Conservation (phyloP, 176 grass and related monocot species). For the Carex kokanica region DNA sequence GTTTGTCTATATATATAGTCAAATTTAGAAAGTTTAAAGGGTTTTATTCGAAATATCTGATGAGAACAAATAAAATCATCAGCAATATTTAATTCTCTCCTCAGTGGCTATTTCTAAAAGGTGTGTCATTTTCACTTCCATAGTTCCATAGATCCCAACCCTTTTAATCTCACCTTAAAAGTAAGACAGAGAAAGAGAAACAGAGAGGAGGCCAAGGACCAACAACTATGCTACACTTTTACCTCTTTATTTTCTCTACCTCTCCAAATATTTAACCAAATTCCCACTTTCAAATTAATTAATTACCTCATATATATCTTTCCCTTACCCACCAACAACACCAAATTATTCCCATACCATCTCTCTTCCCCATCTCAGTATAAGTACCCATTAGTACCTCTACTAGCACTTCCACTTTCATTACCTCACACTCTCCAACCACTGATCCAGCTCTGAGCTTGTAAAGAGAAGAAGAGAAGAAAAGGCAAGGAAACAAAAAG, state of each 20-base stretch:
- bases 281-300: background rate
- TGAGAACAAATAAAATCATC: background rate
- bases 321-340: conserved; percentile 10
- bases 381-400: conserved; percentile 46
- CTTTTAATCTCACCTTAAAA: conserved; percentile 20
- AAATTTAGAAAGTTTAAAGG: background rate
- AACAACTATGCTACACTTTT: background rate
- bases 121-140: conserved; percentile 9
- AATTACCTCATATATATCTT: background rate
- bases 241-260: background rate
- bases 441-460: conserved; percentile 12
- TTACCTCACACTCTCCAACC: conserved; percentile 35
- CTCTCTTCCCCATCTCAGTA: conserved; percentile 27
- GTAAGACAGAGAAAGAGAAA: background rate
- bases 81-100: background rate
- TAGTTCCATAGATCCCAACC: conserved; percentile 12
- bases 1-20: background rate
- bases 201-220: background rate
- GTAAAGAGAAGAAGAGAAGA: conserved; percentile 11
- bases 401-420: conserved; percentile 38
- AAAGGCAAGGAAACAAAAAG: background rate
- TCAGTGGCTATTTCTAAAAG: background rate
- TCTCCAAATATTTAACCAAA: background rate
- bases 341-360: conserved; percentile 29
- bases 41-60: background rate